Base-by-base conservation (phyloP, 208 protist genomes). In the Trypanosoma caninum region DNA sequence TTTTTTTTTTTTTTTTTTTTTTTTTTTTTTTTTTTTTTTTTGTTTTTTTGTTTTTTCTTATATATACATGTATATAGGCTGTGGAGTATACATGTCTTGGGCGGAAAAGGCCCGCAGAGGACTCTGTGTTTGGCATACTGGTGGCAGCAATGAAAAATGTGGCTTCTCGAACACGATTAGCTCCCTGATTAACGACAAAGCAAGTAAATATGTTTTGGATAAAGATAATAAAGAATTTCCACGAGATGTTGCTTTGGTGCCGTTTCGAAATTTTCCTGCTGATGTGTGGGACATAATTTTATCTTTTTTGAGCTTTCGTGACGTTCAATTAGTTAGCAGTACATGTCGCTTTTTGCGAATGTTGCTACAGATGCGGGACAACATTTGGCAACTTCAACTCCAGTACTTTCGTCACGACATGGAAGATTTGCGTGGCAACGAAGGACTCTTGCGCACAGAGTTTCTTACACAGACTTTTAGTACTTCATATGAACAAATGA, bases 351-450 rank as follows among this genome's bases (percentile, higher is more conserved):
- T 56, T 7, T 51, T 91, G 35, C 81, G 80, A 72, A 10, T 57
- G 2, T 31, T 65, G 18, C 50, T 89, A 33, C 74, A 76, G 33
- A 31, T 47, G 25, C 77, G 70, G 5, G 82, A 87, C n/a, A 82
- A 61, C 41, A 67, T 94, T 27, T 94, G 87, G 87, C 54, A 59
- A 56, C 47, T 60, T 34, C 87, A 94, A 69, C 68, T 94, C 1
- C 37, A 72, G 22, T 83, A 81, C 45, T 82, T 90, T 46, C 70
- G 79, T 44, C 38, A 62, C 2, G 80, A 89, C 31, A 69, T 94
- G 57, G 42, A 45, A 13, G 61, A 68, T 46, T 69, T 89, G 52
- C 73, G 80, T 5, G 72, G 77, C 27, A 76, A 70, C 31, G 47
- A 75, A 13, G 44, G 72, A 40, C 67, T 91, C 25, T 72, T 94